Evolutionary conservation across 345 rosid genomes (phyloP), one percentile per base, ranked within the genome.

Genomic region (Salix exigua): DNA sequence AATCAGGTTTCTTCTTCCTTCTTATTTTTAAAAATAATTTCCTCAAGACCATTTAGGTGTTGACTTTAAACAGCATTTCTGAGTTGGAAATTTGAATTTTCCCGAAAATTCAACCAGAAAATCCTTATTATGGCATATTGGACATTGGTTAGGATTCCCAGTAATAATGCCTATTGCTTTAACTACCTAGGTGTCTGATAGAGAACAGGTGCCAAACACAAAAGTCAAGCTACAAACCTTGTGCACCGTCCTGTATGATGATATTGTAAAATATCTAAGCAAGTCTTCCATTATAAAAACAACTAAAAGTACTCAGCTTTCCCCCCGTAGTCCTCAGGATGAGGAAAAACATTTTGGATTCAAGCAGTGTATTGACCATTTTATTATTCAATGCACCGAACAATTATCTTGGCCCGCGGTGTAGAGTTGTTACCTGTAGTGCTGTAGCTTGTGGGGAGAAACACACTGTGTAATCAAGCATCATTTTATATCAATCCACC

Each of bases 1-100:
- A 90, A 82, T 82, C 88, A 88, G 91, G 91, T 88, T 66, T 13
- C 0, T 17, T 10, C 72, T 73, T 72, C 73, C 10, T 38, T n/a
- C 58, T 9, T 65, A 26, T 25, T 25, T n/a, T 19, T 25, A 2
- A 2, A 42, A 42, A 42, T 42, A 42, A 42, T 58, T 58, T 58
- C 63, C 63, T 58, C 28, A 3, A 10, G 63, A 13, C 11, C 63
- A 4, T 58, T 23, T 23, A 58, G 63, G 63, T 58, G 63, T 23
- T 11, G 28, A 23, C 4, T 23, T 23, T n/a, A 23, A 58, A 58
- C 16, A 9, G 28, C 62, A 58, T n/a, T n/a, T 55, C 14, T 3
- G 62, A 55, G 11, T 55, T 55, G 26, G 2, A 55, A 55, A 55
- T 6, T 53, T 53, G 25, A 53, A 7, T 0, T 2, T 53, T 53